Evolutionary conservation across 208 protist species (phyloP).

Genomic region (Trypanosoma lewisi): DNA sequence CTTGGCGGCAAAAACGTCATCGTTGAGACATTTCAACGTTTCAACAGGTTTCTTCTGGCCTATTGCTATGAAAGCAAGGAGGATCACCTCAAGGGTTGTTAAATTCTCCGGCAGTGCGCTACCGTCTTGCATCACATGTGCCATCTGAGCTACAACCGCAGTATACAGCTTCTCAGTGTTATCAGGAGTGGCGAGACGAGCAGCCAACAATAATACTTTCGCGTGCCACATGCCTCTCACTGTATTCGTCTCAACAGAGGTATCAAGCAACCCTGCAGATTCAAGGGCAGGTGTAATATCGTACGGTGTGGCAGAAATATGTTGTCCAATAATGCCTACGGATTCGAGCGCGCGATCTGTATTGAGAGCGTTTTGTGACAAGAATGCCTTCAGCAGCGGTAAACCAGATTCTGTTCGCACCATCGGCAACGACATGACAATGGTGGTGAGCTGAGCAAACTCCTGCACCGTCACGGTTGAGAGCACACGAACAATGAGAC

Average conservation of each 20-base stretch:
- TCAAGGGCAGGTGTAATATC: constrained; percentile 54
- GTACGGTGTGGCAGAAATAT: constrained; percentile 27
- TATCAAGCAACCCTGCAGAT: constrained; percentile 35
- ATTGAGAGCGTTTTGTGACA: constrained; percentile 35
- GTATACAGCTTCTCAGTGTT: constrained; percentile 46
- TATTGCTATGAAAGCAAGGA: constrained; percentile 60
- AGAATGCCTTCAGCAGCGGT: constrained; percentile 64
- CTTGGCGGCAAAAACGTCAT: constrained; percentile 49
- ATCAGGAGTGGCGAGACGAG: constrained; percentile 52
- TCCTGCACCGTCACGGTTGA: constrained; percentile 65
- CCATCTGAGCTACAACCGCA: constrained; percentile 38
- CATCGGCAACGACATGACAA: constrained; percentile 59
- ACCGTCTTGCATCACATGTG: constrained; percentile 18
- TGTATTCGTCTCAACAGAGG: constrained; percentile 18
- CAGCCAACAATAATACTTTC: constrained; percentile 53
- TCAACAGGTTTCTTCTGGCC: constrained; percentile 53
- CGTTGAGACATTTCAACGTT: constrained; percentile 63
- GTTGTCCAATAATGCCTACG: constrained; percentile 49
- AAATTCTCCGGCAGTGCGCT: constrained; percentile 45
- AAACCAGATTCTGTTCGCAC: constrained; percentile 50
- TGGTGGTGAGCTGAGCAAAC: constrained; percentile 64
- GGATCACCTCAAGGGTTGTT: constrained; percentile 64
- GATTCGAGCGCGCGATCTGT: constrained; percentile 57
- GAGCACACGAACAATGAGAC: constrained; percentile 65
- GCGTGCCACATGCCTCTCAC: constrained; percentile 35